Conservation (phyloP, 441 rosid species). For the Erysimum pusillum region DNA sequence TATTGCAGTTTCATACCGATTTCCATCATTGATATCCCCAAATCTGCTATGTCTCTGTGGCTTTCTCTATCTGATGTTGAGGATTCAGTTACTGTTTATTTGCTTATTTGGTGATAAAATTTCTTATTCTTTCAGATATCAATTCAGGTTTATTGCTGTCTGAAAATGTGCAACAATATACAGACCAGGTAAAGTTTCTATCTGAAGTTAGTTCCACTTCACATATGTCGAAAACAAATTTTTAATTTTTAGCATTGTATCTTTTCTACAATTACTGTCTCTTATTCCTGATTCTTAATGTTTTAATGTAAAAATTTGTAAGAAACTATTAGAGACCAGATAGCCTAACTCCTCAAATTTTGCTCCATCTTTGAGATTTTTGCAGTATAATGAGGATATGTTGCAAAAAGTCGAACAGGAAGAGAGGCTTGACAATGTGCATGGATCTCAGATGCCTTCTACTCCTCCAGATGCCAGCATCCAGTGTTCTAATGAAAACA, state of each 20-base stretch:
- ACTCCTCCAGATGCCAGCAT: constrained; percentile 57
- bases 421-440: constrained; percentile 20
- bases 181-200: constrained; percentile 54
- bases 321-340: constrained; percentile 6
- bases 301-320: not conserved
- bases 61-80: not conserved
- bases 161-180: constrained; percentile 55
- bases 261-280: not conserved
- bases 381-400: constrained; percentile 57
- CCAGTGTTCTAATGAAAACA: constrained; percentile 50
- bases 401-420: constrained; percentile 46
- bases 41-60: constrained; percentile 13
- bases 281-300: not conserved
- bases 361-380: constrained; percentile 37
- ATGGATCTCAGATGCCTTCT: constrained; percentile 58
- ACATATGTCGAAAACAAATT: not conserved
- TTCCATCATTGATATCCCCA: not conserved
- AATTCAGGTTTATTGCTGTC: constrained; percentile 61
- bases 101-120: constrained; percentile 11
- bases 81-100: not conserved
- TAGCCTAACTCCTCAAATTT: constrained; percentile 1
- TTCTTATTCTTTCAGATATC: constrained; percentile 44
- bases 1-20: not conserved
- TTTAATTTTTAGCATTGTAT: not conserved
- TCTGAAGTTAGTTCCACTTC: constrained; percentile 60